Evolutionary conservation across 768 basidiomycete genomes (phyloP), one percentile per base, ranked within the genome.

Genomic region (Botryobasidium botryosum): DNA sequence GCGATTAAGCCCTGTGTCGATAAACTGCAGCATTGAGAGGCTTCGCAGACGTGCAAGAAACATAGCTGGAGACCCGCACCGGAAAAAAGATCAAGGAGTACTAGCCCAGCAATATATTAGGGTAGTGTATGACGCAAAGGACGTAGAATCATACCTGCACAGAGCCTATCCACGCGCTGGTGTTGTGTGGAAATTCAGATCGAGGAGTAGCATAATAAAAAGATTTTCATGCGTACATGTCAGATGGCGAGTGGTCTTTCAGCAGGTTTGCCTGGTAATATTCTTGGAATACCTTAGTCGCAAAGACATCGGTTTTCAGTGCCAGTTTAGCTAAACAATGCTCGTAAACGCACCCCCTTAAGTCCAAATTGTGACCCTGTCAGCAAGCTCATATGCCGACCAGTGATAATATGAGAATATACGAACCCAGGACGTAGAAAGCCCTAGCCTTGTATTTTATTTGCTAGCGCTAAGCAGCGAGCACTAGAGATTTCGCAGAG

Each of bases 141-240:
- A 40, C 18, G 5, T 10, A 25, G 48, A 18, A 48, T 33, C 53
- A 3, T 37, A 74, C 79, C 63, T 82, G 80, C 20, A 76, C 61
- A 1, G 81, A 84, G 4, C 82, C 81, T 27, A 85, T 84, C 81
- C 80, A 85, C 33, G 80, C 72, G 35, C 80, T 82, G 48, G 4
- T 8, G 26, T n/a, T n/a, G n/a, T n/a, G n/a, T n/a, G n/a, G n/a
- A n/a, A n/a, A n/a, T n/a, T n/a, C n/a, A n/a, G n/a, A n/a, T n/a
- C n/a, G n/a, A n/a, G n/a, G n/a, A n/a, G n/a, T n/a, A n/a, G n/a
- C n/a, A n/a, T n/a, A n/a, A n/a, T n/a, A n/a, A n/a, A n/a, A 1
- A 3, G n/a, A n/a, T n/a, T n/a, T n/a, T n/a, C n/a, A 3, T 13
- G 7, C 70, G 47, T 55, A 78, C 78, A 81, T 82, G n/a, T 58